phyloP scores from a whole-genome alignment of 495 filamentous ascomycete genomes.

The Penicillium canescens region DNA sequence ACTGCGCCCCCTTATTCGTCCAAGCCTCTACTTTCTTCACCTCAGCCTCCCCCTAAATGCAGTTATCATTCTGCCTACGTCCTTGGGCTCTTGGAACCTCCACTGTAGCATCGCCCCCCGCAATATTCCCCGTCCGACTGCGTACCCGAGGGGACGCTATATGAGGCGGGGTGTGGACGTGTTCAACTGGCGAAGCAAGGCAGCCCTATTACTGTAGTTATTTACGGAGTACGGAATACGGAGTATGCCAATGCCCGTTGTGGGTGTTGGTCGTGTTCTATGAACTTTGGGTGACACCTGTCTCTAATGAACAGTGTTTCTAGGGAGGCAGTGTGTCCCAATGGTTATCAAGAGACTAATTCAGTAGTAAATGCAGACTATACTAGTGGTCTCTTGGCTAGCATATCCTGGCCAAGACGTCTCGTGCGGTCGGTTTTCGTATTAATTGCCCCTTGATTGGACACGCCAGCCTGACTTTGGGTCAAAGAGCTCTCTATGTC shows the following conservation, averaged over 20 bases:
- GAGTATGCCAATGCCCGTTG: no score
- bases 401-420: background rate
- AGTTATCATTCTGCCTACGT: slow-evolving; percentile 6
- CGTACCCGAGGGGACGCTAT: background rate
- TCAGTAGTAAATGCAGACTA: background rate
- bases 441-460: background rate
- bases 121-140: background rate
- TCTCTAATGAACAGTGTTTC: no score
- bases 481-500: background rate
- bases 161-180: background rate
- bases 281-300: no score
- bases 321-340: background rate
- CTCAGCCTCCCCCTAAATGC: no score
- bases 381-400: background rate
- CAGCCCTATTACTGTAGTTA: background rate
- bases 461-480: background rate
- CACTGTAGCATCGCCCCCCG: slow-evolving; percentile 5
- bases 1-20: slow-evolving; percentile 2
- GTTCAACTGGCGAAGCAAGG: background rate
- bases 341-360: background rate
- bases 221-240: background rate
- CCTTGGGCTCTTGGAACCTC: background rate
- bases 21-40: background rate
- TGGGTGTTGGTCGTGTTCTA: no score
- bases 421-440: background rate